phyloP scores from a whole-genome alignment of 116 monocot genomes.

The Iris pallida region DNA sequence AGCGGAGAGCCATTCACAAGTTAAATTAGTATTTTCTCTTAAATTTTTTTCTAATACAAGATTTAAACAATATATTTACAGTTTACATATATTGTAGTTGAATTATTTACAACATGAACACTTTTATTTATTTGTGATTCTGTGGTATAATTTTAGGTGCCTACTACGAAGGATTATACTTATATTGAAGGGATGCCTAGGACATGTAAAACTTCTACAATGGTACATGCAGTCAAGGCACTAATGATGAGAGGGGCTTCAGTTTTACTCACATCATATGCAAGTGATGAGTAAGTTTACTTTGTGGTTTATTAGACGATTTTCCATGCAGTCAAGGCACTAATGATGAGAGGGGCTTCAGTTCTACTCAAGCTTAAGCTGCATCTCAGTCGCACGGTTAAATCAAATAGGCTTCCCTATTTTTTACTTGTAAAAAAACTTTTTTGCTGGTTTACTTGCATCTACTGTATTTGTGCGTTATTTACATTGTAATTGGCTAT shows the following conservation, averaged over 20 bases:
- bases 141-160: slow-evolving; percentile 48
- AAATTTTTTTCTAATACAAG: slow-evolving; percentile 1
- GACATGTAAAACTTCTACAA: slow-evolving; percentile 94
- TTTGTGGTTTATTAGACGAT: no score
- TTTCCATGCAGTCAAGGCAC: slow-evolving; percentile 97
- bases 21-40: slow-evolving; percentile 19
- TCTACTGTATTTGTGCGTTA: no score
- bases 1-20: slow-evolving; percentile 78
- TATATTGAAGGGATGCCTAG: slow-evolving; percentile 98
- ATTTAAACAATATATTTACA: neutral
- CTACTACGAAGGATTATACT: slow-evolving; percentile 86
- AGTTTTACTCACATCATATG: slow-evolving; percentile 92
- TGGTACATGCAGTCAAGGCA: slow-evolving; percentile 99
- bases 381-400: no score
- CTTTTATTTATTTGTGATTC: neutral
- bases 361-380: slow-evolving; percentile 91
- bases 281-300: no score
- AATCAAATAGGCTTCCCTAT: no score
- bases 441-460: no score
- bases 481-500: no score
- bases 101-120: neutral
- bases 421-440: no score
- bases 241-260: slow-evolving; percentile 79
- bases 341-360: slow-evolving; percentile 76
- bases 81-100: neutral